Conservation (phyloP, 768 basidiomycete species). For the Russula olivacea region DNA sequence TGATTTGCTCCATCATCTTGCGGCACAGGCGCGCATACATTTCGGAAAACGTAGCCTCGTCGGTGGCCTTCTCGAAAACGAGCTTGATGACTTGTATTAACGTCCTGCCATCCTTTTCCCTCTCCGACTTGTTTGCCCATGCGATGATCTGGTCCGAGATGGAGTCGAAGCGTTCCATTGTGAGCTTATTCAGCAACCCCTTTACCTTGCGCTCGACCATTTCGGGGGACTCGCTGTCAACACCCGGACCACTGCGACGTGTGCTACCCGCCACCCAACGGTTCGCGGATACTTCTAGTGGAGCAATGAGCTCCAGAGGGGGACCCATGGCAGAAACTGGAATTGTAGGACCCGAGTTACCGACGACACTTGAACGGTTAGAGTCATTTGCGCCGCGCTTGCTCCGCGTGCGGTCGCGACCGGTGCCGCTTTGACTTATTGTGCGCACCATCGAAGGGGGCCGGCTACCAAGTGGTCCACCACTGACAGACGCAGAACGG, state of each 20-base stretch:
- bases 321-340: conserved; percentile 32
- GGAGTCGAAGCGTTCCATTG: conserved; percentile 93
- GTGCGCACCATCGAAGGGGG: conserved; percentile 56
- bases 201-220: conserved; percentile 92
- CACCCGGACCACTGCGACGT: conserved; percentile 39
- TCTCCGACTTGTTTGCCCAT: conserved; percentile 92
- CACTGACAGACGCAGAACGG: conserved; percentile 55
- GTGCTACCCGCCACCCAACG: conserved; percentile 60
- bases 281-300: conserved; percentile 73
- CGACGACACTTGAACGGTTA: conserved; percentile 43
- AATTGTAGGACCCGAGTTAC: conserved; percentile 28
- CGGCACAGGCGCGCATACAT: conserved; percentile 96
- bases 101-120: conserved; percentile 89
- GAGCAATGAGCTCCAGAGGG: conserved; percentile 62
- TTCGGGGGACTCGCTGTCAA: conserved; percentile 69
- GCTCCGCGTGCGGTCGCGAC: conserved; percentile 62
- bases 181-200: conserved; percentile 87
- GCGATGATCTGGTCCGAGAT: conserved; percentile 92
- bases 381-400: conserved; percentile 80
- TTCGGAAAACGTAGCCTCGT: conserved; percentile 92
- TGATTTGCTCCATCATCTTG: conserved; percentile 94
- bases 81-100: conserved; percentile 94
- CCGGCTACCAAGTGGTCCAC: conserved; percentile 51
- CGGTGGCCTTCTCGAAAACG: conserved; percentile 96
- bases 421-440: conserved; percentile 44